Base-by-base conservation (phyloP, 495 filamentous ascomycete genomes). In the Aspergillus funiculosus region DNA sequence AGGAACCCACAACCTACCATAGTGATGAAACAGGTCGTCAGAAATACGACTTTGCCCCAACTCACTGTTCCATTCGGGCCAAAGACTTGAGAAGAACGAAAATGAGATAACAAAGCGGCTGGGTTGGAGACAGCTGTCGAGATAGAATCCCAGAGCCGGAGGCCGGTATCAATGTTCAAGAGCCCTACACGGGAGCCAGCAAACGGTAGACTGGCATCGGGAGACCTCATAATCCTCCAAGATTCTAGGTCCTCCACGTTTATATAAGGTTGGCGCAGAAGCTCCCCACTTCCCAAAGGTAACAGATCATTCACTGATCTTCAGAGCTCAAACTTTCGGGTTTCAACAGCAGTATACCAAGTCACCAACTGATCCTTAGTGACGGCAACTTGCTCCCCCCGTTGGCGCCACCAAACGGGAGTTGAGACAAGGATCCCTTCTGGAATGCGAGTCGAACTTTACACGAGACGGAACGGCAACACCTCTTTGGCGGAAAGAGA, bases 1-100 rank as follows among this genome's bases (percentile, higher is more conserved):
- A 71, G 38, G 7, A 70, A 6, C 7, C 67, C 68, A 51, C 69
- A 73, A 19, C 67, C 65, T 34, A 59, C 64, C 69, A 73, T 73
- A 18, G 61, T 54, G 34, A 65, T 37, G 18, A 65, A 48, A 27
- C 60, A 68, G 25, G 65, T 61, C 31, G 61, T 56, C 47, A 69
- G 43, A 31, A 71, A 65, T 32, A 67, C 54, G n/a, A 64, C 28
- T 30, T 65, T 60, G 13, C 56, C 51, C 52, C 50, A 60, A 29
- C 58, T 66, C 49, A 66, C 46, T 3, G 41, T 32, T 13, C 60
- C 66, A 63, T 69, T 54, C 35, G 42, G 28, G 42, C 59, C 50
- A 39, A 58, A 28, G 15, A 44, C 48, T 32, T 57, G 57, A 36
- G 59, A 39, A 40, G 42, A 49, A 36, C 38, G 48, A 54, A 53